Conservation (phyloP, 2,329 filamentous ascomycete genomes). For the Fusarium irregulare region DNA sequence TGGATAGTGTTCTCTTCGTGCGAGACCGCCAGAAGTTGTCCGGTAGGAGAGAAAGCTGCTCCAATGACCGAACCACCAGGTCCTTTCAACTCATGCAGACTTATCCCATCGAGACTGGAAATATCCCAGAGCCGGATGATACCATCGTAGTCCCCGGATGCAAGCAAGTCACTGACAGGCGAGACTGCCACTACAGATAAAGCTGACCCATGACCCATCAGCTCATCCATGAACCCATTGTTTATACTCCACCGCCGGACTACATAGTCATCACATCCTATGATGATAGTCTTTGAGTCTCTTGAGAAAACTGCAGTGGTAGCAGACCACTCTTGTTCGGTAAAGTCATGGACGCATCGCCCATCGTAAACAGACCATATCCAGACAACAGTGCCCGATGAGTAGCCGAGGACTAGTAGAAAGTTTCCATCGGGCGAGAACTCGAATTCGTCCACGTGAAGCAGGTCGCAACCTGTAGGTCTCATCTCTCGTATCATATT, state of each 20-base stretch:
- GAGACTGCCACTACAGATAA: background rate
- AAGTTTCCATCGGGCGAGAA: background rate
- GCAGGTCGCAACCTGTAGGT: fast-evolving
- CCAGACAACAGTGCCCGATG: background rate
- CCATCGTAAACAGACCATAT: background rate
- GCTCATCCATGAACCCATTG: background rate
- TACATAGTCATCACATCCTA: background rate
- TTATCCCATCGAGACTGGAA: fast-evolving
- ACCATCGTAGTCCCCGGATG: background rate
- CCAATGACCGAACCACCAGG: fast-evolving
- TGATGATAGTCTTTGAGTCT: background rate
- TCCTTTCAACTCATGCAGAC: background rate
- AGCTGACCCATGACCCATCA: background rate
- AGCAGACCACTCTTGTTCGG: background rate
- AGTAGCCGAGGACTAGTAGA: background rate
- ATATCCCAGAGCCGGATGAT: background rate
- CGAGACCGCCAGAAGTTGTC: background rate
- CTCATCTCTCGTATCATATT: background rate
- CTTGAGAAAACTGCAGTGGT: background rate
- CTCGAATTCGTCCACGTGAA: background rate
- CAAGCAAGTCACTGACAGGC: background rate
- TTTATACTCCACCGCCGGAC: background rate
- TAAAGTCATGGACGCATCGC: background rate
- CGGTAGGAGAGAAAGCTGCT: background rate
- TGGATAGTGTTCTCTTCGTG: background rate